phyloP scores from a whole-genome alignment of 345 rosid genomes.

The Citrus inodora region DNA sequence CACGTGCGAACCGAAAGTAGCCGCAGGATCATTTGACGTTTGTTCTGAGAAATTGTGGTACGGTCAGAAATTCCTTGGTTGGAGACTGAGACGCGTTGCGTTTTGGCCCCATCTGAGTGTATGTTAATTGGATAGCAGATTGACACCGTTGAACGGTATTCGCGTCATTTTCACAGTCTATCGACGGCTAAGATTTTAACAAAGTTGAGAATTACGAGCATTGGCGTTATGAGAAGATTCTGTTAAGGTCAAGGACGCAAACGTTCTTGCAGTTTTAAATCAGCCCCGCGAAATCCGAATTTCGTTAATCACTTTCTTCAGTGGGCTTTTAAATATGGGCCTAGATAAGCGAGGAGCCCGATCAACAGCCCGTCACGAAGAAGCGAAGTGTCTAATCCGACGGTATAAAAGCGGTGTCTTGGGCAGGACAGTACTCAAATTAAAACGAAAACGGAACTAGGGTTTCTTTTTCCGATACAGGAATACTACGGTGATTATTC shows the following conservation, averaged over 20 bases:
- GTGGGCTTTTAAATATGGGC: not conserved
- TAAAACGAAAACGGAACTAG: not conserved
- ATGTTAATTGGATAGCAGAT: not conserved
- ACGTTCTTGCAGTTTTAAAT: too few species aligned
- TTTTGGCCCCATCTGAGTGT: not conserved
- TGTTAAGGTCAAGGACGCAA: not conserved
- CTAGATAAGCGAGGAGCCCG: not conserved
- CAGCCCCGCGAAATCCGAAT: too few species aligned
- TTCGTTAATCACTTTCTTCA: not conserved
- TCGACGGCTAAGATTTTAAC: not conserved
- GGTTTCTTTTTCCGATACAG: constrained; percentile 9
- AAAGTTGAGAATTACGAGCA: not conserved
- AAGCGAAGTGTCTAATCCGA: not conserved
- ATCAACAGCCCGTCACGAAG: not conserved
- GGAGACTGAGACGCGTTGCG: not conserved
- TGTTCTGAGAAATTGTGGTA: not conserved
- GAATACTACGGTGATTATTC: not conserved
- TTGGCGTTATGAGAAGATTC: not conserved
- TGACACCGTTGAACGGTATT: not conserved
- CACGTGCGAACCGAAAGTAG: not conserved
- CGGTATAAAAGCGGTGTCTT: not conserved
- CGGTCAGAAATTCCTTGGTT: not conserved
- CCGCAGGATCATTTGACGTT: not conserved
- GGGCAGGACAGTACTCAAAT: not conserved
- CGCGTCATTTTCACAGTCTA: not conserved